Evolutionary conservation across 176 grass and related monocot species (phyloP).

Genomic region (Zizania latifolia): DNA sequence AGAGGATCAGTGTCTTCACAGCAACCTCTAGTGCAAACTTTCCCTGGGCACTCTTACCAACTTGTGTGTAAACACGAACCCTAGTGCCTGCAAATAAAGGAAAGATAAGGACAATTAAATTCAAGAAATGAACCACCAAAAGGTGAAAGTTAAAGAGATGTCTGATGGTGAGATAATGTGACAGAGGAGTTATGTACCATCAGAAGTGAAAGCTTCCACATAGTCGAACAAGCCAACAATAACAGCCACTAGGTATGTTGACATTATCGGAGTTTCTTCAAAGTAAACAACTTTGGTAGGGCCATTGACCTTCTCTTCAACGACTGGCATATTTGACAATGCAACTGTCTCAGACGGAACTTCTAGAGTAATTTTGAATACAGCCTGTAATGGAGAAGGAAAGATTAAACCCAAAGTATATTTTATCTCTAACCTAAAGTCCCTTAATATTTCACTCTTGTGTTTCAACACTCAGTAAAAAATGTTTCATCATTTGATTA

Average conservation of each 20-base stretch:
- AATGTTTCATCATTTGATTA: no score
- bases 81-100: constrained; percentile 50
- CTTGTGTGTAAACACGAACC: constrained; percentile 85
- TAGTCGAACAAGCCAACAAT: constrained; percentile 92
- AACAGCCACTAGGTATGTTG: constrained; percentile 84
- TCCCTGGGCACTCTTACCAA: constrained; percentile 85
- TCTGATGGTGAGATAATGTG: constrained; percentile 12
- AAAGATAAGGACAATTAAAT: background rate
- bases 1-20: constrained; percentile 89
- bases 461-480: background rate
- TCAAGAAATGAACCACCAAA: constrained; percentile 8
- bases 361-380: constrained; percentile 90
- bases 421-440: constrained; percentile 3
- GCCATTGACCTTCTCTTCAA: constrained; percentile 81
- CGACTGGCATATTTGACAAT: constrained; percentile 90
- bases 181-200: constrained; percentile 55
- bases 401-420: background rate
- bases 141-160: background rate
- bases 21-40: constrained; percentile 91
- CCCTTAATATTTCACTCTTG: background rate
- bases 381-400: constrained; percentile 44
- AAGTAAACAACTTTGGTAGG: constrained; percentile 62
- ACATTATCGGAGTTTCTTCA: constrained; percentile 94
- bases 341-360: constrained; percentile 68
- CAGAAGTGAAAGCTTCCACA: constrained; percentile 64